Conservation (phyloP, 139 green algal genomes). For the Coccomyxa sp. region DNA sequence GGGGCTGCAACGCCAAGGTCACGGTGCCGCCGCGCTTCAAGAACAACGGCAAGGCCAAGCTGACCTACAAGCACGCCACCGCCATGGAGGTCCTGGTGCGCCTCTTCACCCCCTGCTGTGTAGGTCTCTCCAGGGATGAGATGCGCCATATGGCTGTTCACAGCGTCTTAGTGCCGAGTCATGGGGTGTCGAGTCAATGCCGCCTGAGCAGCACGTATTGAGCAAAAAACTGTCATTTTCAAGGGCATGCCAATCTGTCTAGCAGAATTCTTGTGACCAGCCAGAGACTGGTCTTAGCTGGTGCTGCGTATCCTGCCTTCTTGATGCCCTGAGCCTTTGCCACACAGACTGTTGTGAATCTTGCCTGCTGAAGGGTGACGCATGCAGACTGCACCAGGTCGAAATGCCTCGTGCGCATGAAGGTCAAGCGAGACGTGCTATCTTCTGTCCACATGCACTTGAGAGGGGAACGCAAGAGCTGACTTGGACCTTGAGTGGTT, state of each 20-base stretch:
- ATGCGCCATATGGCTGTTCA: background rate
- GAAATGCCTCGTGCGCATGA: background rate
- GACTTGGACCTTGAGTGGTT: too few relatives aligned
- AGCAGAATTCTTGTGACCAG: background rate
- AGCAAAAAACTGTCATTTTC: background rate
- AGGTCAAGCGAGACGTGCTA: too few relatives aligned
- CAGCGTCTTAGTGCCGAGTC: background rate
- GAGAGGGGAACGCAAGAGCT: too few relatives aligned
- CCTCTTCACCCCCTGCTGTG: background rate
- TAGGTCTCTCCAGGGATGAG: background rate
- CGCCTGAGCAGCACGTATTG: background rate
- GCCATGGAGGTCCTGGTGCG: conserved; percentile 53
- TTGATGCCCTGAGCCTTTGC: too few relatives aligned
- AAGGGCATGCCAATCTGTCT: background rate
- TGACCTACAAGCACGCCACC: conserved; percentile 48
- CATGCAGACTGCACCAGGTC: too few relatives aligned
- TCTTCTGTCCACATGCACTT: too few relatives aligned
- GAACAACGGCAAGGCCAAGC: conserved; percentile 10
- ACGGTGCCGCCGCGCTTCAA: conserved; percentile 38
- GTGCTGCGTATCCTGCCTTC: too few relatives aligned
- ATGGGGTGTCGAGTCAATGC: background rate
- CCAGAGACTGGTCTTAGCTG: too few relatives aligned
- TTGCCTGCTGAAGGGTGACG: too few relatives aligned
- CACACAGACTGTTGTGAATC: too few relatives aligned
- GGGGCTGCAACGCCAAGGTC: conserved; percentile 54